These are phyloP conservation scores for Pseudoperonospora humuli DNA, from an alignment of 352 stramenopile genomes.

Conservation along the genomic window DNA sequence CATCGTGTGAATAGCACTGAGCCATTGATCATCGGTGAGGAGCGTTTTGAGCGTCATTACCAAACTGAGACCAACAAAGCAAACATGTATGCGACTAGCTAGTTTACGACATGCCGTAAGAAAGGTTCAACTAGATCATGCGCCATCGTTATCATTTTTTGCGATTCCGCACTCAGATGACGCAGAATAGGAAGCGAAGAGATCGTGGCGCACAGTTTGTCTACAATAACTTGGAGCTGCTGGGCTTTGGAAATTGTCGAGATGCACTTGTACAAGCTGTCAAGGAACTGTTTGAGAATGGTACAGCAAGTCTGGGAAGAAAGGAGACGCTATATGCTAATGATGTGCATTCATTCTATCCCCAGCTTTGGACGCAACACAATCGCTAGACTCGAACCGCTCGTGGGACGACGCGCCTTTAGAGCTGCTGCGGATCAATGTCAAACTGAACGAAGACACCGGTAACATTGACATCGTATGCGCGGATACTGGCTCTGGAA, in stretches of 20 bases:
- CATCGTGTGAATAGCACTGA: constrained; percentile 52
- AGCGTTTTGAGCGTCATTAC: constrained; percentile 36
- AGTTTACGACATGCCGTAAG: constrained; percentile 7
- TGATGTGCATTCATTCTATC: neutral
- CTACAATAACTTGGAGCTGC: constrained; percentile 53
- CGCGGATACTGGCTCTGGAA: constrained; percentile 63
- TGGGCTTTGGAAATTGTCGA: constrained; percentile 54
- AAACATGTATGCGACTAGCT: constrained; percentile 2
- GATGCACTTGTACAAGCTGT: constrained; percentile 66
- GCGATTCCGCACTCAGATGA: constrained; percentile 3
- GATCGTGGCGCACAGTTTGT: constrained; percentile 49
- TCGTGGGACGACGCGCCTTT: constrained; percentile 20
- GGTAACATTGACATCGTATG: constrained; percentile 59
- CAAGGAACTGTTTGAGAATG: constrained; percentile 82
- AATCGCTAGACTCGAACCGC: constrained; percentile 10
- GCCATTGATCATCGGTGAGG: constrained; percentile 56
- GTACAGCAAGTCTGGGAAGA: constrained; percentile 14
- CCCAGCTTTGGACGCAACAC: constrained; percentile 57
- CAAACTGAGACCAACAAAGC: constrained; percentile 11
- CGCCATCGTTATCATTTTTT: constrained; percentile 21
- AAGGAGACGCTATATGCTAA: neutral
- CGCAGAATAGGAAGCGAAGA: constrained; percentile 11
- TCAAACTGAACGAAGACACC: constrained; percentile 19
- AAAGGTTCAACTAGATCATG: constrained; percentile 19
- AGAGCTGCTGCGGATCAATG: constrained; percentile 42